Conservation (phyloP, 306 rosid genomes). For the Alnus rubra region DNA sequence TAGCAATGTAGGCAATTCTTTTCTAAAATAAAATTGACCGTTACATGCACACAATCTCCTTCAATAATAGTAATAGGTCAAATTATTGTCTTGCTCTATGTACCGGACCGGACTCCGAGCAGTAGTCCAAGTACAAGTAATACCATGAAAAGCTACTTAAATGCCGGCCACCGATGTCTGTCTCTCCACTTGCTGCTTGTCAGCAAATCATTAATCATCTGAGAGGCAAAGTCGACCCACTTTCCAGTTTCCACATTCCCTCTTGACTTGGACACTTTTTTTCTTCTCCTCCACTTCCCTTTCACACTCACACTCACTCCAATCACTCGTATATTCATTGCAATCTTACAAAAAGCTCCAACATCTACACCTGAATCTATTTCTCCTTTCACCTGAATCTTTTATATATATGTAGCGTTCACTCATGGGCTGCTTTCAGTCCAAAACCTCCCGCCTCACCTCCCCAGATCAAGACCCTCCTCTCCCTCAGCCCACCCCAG, state of each 20-base stretch:
- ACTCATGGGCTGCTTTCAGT: constrained; percentile 53
- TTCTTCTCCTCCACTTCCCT: not conserved
- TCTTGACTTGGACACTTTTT: too few relatives aligned
- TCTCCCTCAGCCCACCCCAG: constrained; percentile 28
- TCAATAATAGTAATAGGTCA: too few relatives aligned
- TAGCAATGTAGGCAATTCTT: too few relatives aligned
- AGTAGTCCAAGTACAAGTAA: too few relatives aligned
- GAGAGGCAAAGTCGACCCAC: constrained; percentile 7
- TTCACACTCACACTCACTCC: not conserved
- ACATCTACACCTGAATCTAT: not conserved
- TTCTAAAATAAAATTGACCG: too few relatives aligned
- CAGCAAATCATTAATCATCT: constrained; percentile 11
- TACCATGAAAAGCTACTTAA: not conserved
- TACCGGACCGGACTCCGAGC: too few relatives aligned
- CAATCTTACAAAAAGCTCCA: not conserved
- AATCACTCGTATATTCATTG: not conserved
- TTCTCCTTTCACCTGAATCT: not conserved
- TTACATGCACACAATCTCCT: too few relatives aligned
- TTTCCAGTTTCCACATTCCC: constrained; percentile 9
- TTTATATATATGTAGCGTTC: constrained; percentile 13
- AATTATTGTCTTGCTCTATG: too few relatives aligned
- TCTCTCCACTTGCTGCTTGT: constrained; percentile 17
- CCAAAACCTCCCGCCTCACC: constrained; percentile 42
- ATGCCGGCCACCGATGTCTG: not conserved
- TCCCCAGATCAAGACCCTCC: constrained; percentile 41